Evolutionary conservation across 352 stramenopile species (phyloP), one percentile per base, ranked within the genome.

Genomic region (Blastocystis sp.): DNA sequence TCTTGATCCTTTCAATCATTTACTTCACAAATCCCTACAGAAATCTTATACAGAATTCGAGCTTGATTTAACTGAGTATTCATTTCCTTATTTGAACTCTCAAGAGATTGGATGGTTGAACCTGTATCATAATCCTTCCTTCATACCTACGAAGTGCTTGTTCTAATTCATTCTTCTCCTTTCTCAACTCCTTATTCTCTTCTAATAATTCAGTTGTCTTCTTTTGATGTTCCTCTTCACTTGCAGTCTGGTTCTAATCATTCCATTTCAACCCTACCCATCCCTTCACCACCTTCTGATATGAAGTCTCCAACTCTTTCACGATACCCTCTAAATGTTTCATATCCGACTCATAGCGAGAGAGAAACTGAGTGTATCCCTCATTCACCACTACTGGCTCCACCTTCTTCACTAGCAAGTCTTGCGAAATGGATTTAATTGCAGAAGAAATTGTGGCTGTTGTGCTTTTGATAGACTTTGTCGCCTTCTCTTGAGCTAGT

Each of bases 301-400:
- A 83, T 6, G 5, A 24, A n/a, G 51, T 46, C 11, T 27, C 46
- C 49, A 83, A 16, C 12, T 61, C 71, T 56, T 42, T 65, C 24
- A 83, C 9, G 19, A 24, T 12, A 51, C 43, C 19, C 46, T 83
- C 71, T 0, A 83, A 0, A 0, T 67, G 71, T 32, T 49, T 49
- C 71, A 83, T 83, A 39, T 83, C 71, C 14, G 32, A 35, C 21
- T 83, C 46, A 49, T 83, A 83, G 49, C 71, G 71, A 51, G 71
- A 11, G 21, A 67, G 14, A 56, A 83, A 83, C 27, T 83, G n/a
- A 21, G 21, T 42, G 24, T 83, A 83, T 32, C 71, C 71, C 16
- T 65, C 27, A 56, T 83, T 65, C 16, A 63, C 2, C 1, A 63
- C 46, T n/a, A 59, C 69, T 0, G 43, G 42, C 14, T 80, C 69